Evolutionary conservation across 2,329 filamentous ascomycete species (phyloP).

Genomic region (Cladosporium sp.): DNA sequence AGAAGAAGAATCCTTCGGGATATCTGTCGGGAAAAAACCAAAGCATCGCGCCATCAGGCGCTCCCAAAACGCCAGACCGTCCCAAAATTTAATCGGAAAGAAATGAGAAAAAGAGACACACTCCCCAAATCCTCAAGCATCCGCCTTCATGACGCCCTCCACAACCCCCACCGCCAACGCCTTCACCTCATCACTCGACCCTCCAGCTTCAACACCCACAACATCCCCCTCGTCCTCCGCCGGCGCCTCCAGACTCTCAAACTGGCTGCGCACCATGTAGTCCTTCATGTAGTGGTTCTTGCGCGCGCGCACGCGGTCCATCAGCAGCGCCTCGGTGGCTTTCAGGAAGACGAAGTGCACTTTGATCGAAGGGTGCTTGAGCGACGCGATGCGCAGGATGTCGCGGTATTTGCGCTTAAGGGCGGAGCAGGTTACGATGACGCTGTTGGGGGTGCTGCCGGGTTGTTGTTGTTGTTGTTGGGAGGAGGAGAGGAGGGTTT

Average conservation of each 20-base stretch:
- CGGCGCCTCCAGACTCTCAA: conserved; percentile 83
- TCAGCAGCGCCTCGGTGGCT: conserved; percentile 71
- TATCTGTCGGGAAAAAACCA: neutral
- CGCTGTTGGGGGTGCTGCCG: conserved; percentile 48
- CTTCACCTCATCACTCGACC: conserved; percentile 43
- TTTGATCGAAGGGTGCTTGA: conserved; percentile 45
- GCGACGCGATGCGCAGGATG: conserved; percentile 51
- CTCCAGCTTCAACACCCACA: conserved; percentile 48
- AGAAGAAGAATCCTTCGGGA: neutral
- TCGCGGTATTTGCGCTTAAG: conserved; percentile 97
- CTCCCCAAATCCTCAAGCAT: neutral
- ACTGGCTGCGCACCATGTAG: conserved; percentile 91
- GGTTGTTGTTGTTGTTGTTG: neutral
- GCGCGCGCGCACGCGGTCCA: conserved; percentile 71
- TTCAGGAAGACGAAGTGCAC: conserved; percentile 92
- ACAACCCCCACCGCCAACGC: conserved; percentile 42
- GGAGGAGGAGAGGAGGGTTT: conserved; percentile 24
- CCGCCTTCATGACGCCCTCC: conserved; percentile 35
- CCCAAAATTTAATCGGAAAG: too few species aligned
- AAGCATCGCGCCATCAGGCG: neutral
- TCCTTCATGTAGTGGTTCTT: conserved; percentile 94
- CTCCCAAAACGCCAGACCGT: neutral
- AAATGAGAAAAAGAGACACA: neutral
- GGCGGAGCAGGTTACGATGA: conserved; percentile 95
- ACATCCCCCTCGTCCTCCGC: conserved; percentile 54